A percentile compares a stretch with the other conserved stretches of the same genome.
These are phyloP conservation scores for Nitzschia sp. DNA, from an alignment of 108 stramenopile genomes.

Conservation along the genomic window DNA sequence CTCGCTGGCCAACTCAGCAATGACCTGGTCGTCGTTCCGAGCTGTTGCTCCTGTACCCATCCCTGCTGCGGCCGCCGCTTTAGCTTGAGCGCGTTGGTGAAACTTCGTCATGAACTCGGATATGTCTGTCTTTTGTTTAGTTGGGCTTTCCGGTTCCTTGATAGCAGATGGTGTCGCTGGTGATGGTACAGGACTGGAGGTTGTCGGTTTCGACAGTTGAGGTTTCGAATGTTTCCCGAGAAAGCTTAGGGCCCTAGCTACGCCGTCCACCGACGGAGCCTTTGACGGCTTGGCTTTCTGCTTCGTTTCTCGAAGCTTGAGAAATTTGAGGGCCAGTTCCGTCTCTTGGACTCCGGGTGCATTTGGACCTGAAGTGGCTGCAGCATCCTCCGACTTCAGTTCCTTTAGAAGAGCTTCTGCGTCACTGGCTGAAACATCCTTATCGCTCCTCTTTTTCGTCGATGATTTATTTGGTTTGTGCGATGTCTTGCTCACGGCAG, in stretches of 20 bases:
- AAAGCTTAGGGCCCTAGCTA: background rate
- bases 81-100: too few species aligned
- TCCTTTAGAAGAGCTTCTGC: background rate
- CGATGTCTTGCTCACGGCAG: background rate
- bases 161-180: too few species aligned
- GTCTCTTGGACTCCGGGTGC: background rate
- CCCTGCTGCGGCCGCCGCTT: too few species aligned
- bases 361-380: background rate
- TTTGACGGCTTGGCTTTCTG: background rate
- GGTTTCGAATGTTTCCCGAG: constrained; percentile 4
- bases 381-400: background rate
- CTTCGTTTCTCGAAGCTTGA: constrained; percentile 11
- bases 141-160: too few species aligned
- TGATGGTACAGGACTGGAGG: too few species aligned
- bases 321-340: constrained; percentile 15
- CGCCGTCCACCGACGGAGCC: background rate
- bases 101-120: too few species aligned
- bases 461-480: background rate
- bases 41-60: too few species aligned
- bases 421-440: background rate
- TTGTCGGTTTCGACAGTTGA: background rate
- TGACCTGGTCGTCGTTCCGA: too few species aligned
- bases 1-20: too few species aligned
- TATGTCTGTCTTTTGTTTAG: too few species aligned
- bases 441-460: background rate